phyloP scores from a whole-genome alignment of 129 eudicot species.

The Escallonia herrerae region DNA sequence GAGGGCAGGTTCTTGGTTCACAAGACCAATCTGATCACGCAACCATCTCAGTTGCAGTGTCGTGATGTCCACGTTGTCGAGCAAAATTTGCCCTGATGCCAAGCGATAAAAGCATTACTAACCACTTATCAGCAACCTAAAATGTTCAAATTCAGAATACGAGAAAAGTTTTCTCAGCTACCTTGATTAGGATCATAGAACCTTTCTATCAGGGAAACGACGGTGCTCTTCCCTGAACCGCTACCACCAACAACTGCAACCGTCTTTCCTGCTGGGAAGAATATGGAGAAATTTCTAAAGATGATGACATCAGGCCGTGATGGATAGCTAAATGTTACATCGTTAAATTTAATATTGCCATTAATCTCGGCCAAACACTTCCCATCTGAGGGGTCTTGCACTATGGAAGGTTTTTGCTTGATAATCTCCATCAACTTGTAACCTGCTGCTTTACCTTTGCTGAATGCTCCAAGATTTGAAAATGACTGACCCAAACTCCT shows the following conservation, averaged over 20 bases:
- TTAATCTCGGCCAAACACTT: conserved; percentile 59
- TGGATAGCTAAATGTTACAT: conserved; percentile 85
- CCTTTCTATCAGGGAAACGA: conserved; percentile 83
- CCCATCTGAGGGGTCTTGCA: conserved; percentile 50
- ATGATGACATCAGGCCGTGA: conserved; percentile 93
- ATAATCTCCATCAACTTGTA: conserved; percentile 88
- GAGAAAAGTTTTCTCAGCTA: conserved; percentile 15
- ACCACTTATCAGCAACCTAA: not conserved
- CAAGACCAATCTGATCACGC: conserved; percentile 88
- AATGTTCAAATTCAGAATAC: not conserved
- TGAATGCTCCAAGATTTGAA: conserved; percentile 95
- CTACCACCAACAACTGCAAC: conserved; percentile 99
- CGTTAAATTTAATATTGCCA: conserved; percentile 88
- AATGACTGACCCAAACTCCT: conserved; percentile 99
- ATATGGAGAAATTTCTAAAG: conserved; percentile 70
- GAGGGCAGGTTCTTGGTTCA: conserved; percentile 97
- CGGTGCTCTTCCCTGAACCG: conserved; percentile 97
- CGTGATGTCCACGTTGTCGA: conserved; percentile 79
- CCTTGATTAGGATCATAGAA: conserved; percentile 95
- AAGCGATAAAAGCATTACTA: not conserved
- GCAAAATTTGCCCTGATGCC: conserved; percentile 66
- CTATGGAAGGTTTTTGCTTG: conserved; percentile 75
- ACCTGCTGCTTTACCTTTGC: conserved; percentile 97
- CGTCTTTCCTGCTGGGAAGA: conserved; percentile 92
- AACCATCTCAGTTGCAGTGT: conserved; percentile 78